A percentile compares a stretch with the other conserved stretches of the same genome.
Conservation (phyloP, 2,329 filamentous ascomycete species). For the Passalora sequoiae region DNA sequence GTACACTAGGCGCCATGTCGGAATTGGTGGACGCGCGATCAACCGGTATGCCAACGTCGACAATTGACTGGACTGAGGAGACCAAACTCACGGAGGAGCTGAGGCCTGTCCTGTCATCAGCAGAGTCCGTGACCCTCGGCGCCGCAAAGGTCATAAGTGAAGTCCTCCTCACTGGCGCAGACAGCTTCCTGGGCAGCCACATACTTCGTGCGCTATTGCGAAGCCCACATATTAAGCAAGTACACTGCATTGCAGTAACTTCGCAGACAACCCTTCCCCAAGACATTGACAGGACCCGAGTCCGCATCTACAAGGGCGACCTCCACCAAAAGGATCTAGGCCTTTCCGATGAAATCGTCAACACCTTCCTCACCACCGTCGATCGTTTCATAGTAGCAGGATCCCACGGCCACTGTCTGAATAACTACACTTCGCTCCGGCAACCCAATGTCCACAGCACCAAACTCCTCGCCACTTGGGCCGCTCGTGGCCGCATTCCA, state of each 20-base stretch:
- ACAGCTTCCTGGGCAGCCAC: conserved; percentile 39
- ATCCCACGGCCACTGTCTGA: conserved; percentile 25
- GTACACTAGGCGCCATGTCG: conserved; percentile 41
- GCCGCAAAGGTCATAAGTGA: background rate
- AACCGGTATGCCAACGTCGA: conserved; percentile 7
- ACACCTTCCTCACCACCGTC: conserved; percentile 29
- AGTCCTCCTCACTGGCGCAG: conserved; percentile 39
- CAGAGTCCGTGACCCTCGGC: background rate
- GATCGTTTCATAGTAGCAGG: conserved; percentile 33
- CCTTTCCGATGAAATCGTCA: conserved; percentile 31
- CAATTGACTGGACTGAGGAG: conserved; percentile 41
- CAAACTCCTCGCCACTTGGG: conserved; percentile 8
- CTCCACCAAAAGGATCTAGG: conserved; percentile 34
- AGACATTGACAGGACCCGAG: conserved; percentile 36
- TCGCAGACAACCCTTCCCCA: conserved; percentile 21
- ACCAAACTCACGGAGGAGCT: conserved; percentile 23
- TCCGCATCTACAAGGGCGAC: conserved; percentile 16
- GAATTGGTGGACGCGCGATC: conserved; percentile 21
- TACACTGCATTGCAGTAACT: conserved; percentile 45
- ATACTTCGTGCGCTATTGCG: conserved; percentile 38
- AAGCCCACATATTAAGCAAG: conserved; percentile 28
- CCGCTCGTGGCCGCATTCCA: conserved; percentile 15
- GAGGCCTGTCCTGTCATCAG: conserved; percentile 1
- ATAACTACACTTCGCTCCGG: conserved; percentile 27
- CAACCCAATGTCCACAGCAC: conserved; percentile 24